A percentile compares a stretch with the other conserved stretches of the same genome.
phyloP scores from a whole-genome alignment of 495 filamentous ascomycete genomes.

The Hypoxylon cercidicola region DNA sequence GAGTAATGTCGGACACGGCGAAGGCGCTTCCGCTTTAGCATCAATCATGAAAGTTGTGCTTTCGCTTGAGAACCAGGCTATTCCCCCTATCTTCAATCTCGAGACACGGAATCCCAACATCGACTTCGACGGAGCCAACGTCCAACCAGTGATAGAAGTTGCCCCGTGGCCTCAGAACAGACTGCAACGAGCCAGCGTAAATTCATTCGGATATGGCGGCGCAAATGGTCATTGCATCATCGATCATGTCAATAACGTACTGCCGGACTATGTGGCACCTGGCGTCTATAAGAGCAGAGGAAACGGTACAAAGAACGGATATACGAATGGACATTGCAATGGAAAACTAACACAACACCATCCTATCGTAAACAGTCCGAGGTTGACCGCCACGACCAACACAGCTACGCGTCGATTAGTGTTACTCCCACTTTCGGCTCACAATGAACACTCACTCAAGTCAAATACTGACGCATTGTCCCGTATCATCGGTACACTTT shows the following conservation, averaged over 20 bases:
- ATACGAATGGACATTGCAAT: background rate
- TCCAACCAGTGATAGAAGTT: background rate
- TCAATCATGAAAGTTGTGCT: constrained; percentile 60
- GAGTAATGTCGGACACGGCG: constrained; percentile 53
- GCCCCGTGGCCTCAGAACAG: constrained; percentile 9
- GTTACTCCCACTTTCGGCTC: constrained; percentile 46
- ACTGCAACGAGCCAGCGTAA: constrained; percentile 12
- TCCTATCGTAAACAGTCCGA: background rate
- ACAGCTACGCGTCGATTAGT: constrained; percentile 22
- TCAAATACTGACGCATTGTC: constrained; percentile 43
- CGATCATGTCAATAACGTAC: constrained; percentile 26
- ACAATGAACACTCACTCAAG: constrained; percentile 42
- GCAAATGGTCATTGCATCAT: constrained; percentile 23
- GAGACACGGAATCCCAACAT: constrained; percentile 54
- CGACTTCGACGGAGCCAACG: constrained; percentile 12
- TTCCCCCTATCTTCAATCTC: constrained; percentile 54
- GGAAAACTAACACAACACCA: background rate
- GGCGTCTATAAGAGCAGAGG: constrained; percentile 3
- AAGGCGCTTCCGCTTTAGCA: constrained; percentile 53
- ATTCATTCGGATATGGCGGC: constrained; percentile 19
- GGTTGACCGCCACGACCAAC: background rate
- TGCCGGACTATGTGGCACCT: constrained; percentile 19
- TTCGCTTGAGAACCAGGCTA: constrained; percentile 58
- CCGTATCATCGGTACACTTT: constrained; percentile 29
- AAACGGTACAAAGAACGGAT: background rate